Conservation (phyloP, 1,284 basidiomycete species). For the Mrakiaceae sp. region DNA sequence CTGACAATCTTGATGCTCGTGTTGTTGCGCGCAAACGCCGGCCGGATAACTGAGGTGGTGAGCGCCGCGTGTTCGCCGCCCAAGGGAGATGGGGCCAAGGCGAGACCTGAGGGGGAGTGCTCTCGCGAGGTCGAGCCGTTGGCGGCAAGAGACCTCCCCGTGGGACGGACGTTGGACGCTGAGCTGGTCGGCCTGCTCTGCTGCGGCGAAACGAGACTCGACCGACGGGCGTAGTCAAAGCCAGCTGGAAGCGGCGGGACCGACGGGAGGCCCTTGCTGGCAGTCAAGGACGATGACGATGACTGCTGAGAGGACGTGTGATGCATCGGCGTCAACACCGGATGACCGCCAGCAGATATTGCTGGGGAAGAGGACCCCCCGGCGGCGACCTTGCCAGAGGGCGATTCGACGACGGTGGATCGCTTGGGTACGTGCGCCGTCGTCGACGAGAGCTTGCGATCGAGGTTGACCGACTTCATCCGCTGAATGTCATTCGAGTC, state of each 20-base stretch:
- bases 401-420: constrained; percentile 90
- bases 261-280: background rate
- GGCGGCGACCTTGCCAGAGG: constrained; percentile 76
- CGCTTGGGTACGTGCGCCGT: constrained; percentile 84
- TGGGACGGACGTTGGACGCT: background rate
- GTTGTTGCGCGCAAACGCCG: constrained; percentile 65
- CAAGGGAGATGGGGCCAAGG: background rate
- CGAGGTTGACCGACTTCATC: constrained; percentile 81
- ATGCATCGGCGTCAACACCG: no score
- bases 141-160: background rate
- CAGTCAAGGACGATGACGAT: constrained; percentile 28
- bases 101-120: background rate
- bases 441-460: constrained; percentile 80
- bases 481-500: constrained; percentile 84
- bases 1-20: constrained; percentile 83
- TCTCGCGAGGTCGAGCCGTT: background rate
- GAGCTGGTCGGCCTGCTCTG: background rate
- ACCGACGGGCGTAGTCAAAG: no score
- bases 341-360: no score
- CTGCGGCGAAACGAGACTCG: background rate
- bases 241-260: constrained; percentile 3
- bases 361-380: no score
- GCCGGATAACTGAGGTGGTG: constrained; percentile 46
- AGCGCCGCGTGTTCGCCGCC: background rate
- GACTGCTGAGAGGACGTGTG: no score